Base-by-base conservation (phyloP, 108 stramenopile genomes). In the Cyclotella sp. region DNA sequence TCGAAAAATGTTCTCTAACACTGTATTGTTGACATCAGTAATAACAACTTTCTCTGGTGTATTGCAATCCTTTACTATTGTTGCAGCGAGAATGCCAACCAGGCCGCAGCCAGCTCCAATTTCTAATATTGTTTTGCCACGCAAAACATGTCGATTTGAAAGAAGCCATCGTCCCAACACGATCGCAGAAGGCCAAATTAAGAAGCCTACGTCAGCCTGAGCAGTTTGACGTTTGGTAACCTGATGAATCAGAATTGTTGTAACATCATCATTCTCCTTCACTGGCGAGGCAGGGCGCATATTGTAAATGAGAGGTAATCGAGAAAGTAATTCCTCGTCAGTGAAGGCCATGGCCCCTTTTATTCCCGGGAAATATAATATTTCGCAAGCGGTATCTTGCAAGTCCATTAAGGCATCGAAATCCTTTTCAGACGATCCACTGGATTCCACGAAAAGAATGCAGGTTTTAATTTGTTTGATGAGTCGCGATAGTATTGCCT, bases 141-240 rank as follows among this genome's bases (percentile, higher is more conserved):
- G 13, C n/a, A 87, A 42, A 22, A 79, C 9, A 42, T 54, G 39
- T 24, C 83, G 78, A 70, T 92, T 87, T 12, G 78, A 63, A 30
- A 87, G 58, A 6, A 95, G 47, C 89, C 90, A 95, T n/a, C 85
- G 80, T 19, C 91, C 76, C 21, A 95, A 68, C 3, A 82, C 88
- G 4, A 95, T 89, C 13, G 94, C 91, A 15, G 91, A 92, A 24
- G 94, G 94, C 94, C 94, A 95, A 89, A 93, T 84, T 21, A 95
- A 89, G 79, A 91, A 95, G 24, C 94, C 94, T 21, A 95, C 94
- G 78, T 95, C 94, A 40, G 82, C 83, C 63, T 95, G 94, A 13
- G 89, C 89, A 15, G 73, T 77, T 68, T 95, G 94, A 47, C 90
- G 79, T 26, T 63, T 72, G 29, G 87, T 84, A 11, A 95, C 91